phyloP scores from a whole-genome alignment of 495 filamentous ascomycete species.

The Symbiotaphrina buchneri region DNA sequence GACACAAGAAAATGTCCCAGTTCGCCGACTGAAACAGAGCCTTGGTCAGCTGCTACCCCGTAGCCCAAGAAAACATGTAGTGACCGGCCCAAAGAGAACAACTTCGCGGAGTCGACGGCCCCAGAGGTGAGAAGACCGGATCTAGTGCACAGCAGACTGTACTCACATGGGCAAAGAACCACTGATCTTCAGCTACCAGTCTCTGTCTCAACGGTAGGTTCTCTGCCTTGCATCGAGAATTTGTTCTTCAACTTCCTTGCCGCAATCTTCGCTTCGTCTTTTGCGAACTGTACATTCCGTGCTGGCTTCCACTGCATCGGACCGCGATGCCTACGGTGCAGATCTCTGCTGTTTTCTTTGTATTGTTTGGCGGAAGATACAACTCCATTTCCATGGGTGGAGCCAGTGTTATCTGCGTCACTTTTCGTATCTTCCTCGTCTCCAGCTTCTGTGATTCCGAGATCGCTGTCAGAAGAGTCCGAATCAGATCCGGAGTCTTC shows the following conservation, averaged over 20 bases:
- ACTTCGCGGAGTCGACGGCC: too few species aligned
- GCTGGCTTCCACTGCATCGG: constrained; percentile 61
- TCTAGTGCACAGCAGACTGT: too few species aligned
- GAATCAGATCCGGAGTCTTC: constrained; percentile 18
- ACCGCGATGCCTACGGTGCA: constrained; percentile 47
- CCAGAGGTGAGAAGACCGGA: too few species aligned
- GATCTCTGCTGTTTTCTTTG: constrained; percentile 26
- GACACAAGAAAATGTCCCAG: not conserved
- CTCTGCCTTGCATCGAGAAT: constrained; percentile 32
- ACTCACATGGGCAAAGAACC: too few species aligned
- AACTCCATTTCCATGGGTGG: not conserved
- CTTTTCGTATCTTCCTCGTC: constrained; percentile 1
- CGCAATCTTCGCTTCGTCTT: constrained; percentile 42
- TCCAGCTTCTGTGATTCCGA: constrained; percentile 13
- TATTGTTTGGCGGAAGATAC: not conserved
- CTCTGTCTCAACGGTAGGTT: constrained; percentile 50
- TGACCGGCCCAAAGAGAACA: too few species aligned
- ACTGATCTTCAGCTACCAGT: not conserved
- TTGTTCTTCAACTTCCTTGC: constrained; percentile 28
- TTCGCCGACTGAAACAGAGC: not conserved
- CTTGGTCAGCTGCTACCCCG: too few species aligned
- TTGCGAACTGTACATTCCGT: constrained; percentile 45
- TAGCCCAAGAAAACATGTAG: too few species aligned
- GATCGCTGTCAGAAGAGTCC: constrained; percentile 17
- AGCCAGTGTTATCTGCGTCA: not conserved